phyloP scores from a whole-genome alignment of 108 stramenopile genomes.

The Asterionellopsis glacialis region DNA sequence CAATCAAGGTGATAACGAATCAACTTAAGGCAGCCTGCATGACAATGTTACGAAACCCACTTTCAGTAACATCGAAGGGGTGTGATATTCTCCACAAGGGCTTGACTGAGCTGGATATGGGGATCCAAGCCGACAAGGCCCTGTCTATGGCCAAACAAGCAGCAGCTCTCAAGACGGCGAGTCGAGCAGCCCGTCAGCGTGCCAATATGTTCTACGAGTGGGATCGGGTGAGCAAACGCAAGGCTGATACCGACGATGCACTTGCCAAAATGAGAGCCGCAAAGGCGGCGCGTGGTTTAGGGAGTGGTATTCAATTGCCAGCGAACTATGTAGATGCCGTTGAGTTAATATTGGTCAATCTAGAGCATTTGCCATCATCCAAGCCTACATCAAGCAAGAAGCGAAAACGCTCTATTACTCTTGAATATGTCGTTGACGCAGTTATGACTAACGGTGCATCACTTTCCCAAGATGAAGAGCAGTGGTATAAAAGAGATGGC shows the following conservation, averaged over 20 bases:
- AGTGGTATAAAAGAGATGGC: constrained; percentile 86
- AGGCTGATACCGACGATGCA: constrained; percentile 80
- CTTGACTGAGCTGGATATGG: constrained; percentile 54
- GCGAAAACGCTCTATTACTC: constrained; percentile 43
- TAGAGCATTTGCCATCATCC: constrained; percentile 59
- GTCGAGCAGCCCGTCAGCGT: constrained; percentile 79
- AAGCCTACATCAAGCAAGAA: constrained; percentile 40
- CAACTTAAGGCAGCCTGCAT: constrained; percentile 75
- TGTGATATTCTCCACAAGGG: constrained; percentile 57
- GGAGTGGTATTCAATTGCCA: constrained; percentile 84
- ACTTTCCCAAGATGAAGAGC: constrained; percentile 64
- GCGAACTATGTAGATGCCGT: constrained; percentile 72
- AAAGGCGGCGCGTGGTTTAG: constrained; percentile 78
- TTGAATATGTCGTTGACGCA: constrained; percentile 80
- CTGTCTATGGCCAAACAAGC: constrained; percentile 72
- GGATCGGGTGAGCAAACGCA: constrained; percentile 76
- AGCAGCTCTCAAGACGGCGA: constrained; percentile 72
- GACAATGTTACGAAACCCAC: constrained; percentile 72
- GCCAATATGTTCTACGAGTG: constrained; percentile 84
- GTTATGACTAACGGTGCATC: constrained; percentile 84
- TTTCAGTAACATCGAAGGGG: constrained; percentile 68
- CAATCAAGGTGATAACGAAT: constrained; percentile 48
- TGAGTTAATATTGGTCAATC: constrained; percentile 75
- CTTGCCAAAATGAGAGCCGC: constrained; percentile 76
- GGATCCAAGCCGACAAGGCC: constrained; percentile 82